phyloP scores from a whole-genome alignment of 495 filamentous ascomycete species.

The Aspergillus olivimuriae region DNA sequence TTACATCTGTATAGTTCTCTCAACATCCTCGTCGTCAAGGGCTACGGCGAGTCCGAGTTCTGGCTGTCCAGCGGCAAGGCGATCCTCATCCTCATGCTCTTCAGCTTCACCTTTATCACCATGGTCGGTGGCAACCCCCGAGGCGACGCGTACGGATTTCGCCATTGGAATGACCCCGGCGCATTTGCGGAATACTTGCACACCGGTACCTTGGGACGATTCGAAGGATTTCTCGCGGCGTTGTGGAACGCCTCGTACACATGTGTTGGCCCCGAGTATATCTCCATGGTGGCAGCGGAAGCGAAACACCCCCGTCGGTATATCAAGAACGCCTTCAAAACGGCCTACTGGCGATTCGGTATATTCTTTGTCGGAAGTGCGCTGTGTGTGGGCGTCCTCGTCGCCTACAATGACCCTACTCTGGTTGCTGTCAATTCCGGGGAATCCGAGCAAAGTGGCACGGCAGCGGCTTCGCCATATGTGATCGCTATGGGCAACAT shows the following conservation, averaged over 20 bases:
- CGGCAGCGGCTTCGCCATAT: conserved; percentile 63
- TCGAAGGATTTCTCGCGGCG: conserved; percentile 63
- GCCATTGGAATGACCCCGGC: conserved; percentile 39
- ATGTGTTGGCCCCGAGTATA: conserved; percentile 61
- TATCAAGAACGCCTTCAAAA: conserved; percentile 56
- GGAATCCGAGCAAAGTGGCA: conserved; percentile 50
- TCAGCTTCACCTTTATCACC: conserved; percentile 32
- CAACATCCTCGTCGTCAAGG: conserved; percentile 46
- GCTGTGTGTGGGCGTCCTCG: conserved; percentile 59
- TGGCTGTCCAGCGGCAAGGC: conserved; percentile 65
- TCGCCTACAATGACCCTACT: conserved; percentile 51
- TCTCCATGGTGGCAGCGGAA: conserved; percentile 73
- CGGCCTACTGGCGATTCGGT: conserved; percentile 63
- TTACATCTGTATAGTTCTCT: conserved; percentile 5
- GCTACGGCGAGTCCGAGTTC: conserved; percentile 63
- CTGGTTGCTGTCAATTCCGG: conserved; percentile 53
- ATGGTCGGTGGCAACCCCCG: conserved; percentile 71
- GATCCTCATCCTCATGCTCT: conserved; percentile 56
- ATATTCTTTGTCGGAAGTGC: conserved; percentile 68
- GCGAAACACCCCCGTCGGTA: conserved; percentile 57
- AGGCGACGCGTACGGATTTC: conserved; percentile 64
- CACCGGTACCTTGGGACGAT: conserved; percentile 56
- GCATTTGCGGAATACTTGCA: conserved; percentile 44
- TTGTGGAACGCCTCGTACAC: conserved; percentile 42
- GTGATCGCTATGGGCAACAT: conserved; percentile 77